Evolutionary conservation across 1,139 yeast genomes (phyloP), one percentile per base, ranked within the genome.

Genomic region (Geotrichum restrictum): DNA sequence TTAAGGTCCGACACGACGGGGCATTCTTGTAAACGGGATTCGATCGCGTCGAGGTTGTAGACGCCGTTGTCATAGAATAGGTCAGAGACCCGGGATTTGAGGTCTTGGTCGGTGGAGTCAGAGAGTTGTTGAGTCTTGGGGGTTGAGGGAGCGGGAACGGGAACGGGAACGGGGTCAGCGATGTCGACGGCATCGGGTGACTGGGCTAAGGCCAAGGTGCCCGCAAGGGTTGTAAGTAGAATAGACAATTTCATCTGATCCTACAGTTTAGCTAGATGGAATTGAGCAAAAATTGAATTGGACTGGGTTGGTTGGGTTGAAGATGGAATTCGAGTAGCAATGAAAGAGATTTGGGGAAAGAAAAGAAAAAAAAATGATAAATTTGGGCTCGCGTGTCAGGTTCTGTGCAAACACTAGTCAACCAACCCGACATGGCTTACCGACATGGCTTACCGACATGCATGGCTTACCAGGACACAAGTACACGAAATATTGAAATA

Each of bases 1-100:
- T 72, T 71, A 54, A 75, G 53, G 27, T 70, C 67, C 45, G 64
- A 46, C 10, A 73, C 75, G 32, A 76, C 74, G 8, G 59, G 58
- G 64, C 78, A 75, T 39, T 63, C 56, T 10, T 55, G 52, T 14
- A 63, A 50, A 34, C 57, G 54, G 36, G 50, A 59, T 39, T 57
- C 65, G 54, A 60, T 60, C 36, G 58, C 61, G 11, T 70, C 71
- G 32, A 74, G 58, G 57, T 75, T 73, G 52, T 72, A 54, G 18
- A 71, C 73, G 11, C 78, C 79, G 57, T 74, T 72, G 19, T 64
- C 62, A 53, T 65, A 65, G 52, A 61, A 51, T 45, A 62, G 48
- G 10, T 41, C 49, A 22, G 37, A 18, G 10, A 39, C 49, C 13
- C 31, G 27, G 32, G 8, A 13, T 31, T 38, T 31, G 3, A 39